Percentiles rank a stretch among this genome's conserved stretches.
Evolutionary conservation across 345 rosid genomes (phyloP).

Genomic region (Euclidium syriacum): DNA sequence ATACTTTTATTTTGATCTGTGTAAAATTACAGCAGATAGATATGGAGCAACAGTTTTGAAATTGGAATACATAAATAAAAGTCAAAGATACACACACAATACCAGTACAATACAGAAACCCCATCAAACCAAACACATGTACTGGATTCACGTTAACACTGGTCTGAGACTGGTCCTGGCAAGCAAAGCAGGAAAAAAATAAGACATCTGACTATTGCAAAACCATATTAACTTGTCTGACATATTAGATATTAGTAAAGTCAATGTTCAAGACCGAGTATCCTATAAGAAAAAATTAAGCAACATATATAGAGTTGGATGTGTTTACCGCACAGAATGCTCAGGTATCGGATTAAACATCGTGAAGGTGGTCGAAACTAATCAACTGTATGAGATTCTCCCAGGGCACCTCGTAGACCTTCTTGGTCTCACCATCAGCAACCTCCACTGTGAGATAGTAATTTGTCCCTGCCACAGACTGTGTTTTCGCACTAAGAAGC

Average conservation of each 20-base stretch:
- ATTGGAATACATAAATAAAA: constrained; percentile 10
- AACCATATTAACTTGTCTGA: no score
- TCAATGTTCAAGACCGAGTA: no score
- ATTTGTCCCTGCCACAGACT: constrained; percentile 72
- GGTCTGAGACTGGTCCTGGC: constrained; percentile 8
- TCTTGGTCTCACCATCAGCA: constrained; percentile 50
- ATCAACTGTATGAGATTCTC: constrained; percentile 68
- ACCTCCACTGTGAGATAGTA: constrained; percentile 73
- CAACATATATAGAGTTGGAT: not conserved
- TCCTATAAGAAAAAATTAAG: not conserved
- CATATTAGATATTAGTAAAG: no score
- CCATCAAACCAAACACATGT: constrained; percentile 18
- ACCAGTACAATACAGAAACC: constrained; percentile 17
- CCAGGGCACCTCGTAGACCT: constrained; percentile 83
- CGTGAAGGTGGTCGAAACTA: constrained; percentile 56
- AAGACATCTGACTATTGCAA: no score
- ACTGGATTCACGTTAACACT: constrained; percentile 17
- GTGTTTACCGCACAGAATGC: not conserved
- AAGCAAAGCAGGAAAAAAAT: not conserved
- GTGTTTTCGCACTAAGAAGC: constrained; percentile 61
- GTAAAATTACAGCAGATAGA: not conserved
- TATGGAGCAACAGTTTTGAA: not conserved
- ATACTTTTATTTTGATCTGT: not conserved
- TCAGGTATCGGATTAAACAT: constrained; percentile 31
- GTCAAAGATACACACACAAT: constrained; percentile 16